phyloP scores from a whole-genome alignment of 352 stramenopile genomes.

The Phytophthora podocarpi region DNA sequence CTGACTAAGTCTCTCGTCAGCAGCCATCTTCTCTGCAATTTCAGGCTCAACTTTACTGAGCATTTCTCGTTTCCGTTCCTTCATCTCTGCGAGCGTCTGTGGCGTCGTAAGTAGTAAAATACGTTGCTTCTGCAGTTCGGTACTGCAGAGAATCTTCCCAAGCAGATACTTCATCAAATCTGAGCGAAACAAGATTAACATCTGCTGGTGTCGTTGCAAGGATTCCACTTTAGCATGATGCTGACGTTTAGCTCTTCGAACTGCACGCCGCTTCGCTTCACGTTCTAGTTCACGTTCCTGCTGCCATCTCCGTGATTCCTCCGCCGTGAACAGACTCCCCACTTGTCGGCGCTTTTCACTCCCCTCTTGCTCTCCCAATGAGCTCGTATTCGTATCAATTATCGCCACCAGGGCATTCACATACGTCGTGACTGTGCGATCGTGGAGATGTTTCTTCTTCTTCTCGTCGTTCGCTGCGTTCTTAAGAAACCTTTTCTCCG shows the following conservation, averaged over 20 bases:
- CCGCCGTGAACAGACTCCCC: constrained; percentile 52
- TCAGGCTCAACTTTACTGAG: constrained; percentile 50
- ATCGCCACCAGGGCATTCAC: constrained; percentile 45
- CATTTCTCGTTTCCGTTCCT: constrained; percentile 31
- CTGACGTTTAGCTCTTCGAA: constrained; percentile 36
- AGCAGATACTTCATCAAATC: constrained; percentile 56
- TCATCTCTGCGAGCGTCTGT: constrained; percentile 50
- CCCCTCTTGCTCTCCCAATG: background rate
- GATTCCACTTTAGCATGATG: constrained; percentile 52
- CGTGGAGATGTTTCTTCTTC: constrained; percentile 42
- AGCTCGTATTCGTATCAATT: too few species aligned
- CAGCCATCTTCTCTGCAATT: constrained; percentile 50
- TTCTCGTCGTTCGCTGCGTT: constrained; percentile 51
- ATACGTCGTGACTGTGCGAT: constrained; percentile 43
- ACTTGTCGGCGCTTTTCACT: constrained; percentile 29
- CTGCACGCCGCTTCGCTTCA: constrained; percentile 42
- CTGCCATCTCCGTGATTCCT: constrained; percentile 55
- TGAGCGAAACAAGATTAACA: constrained; percentile 52
- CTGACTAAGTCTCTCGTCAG: constrained; percentile 19
- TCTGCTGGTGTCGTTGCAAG: constrained; percentile 45
- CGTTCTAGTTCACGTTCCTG: constrained; percentile 50
- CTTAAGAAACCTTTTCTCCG: constrained; percentile 51
- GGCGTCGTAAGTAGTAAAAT: constrained; percentile 64
- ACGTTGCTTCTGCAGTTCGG: constrained; percentile 55
- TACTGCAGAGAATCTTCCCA: constrained; percentile 52